Base-by-base conservation (phyloP, 495 filamentous ascomycete species). In the Penicillium subrubescens region DNA sequence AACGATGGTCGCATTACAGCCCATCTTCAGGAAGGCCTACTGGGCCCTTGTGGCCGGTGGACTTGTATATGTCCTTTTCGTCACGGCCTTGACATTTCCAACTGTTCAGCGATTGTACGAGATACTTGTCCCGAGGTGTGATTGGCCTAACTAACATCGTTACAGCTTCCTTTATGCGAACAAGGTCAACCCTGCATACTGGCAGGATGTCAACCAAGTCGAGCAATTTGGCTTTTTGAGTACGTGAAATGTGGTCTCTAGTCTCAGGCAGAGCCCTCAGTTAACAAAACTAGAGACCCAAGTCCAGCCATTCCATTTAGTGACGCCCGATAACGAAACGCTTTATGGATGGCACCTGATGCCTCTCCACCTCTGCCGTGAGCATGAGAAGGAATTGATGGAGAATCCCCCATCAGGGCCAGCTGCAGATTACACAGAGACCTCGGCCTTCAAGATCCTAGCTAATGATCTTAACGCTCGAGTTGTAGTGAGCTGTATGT, bases 171-270 rank as follows among this genome's bases (percentile, higher is more conserved):
- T 97, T 17, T 97, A 96, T 75, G 87, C 86, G 15, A 88, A 96
- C 72, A 88, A 88, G 46, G 59, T 94, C 61, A 86, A 92, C 64
- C 88, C 89, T 0, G 73, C 83, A 14, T 84, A 84, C 67, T 92
- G 87, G 86, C 79, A 89, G 57, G 83, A 95, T 71, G 60, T 91
- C 39, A 87, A 92, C 64, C 77, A 85, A 33, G 88, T 91, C 0
- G 90, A 95, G 67, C 78, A 86, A 41, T 96, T 92, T 80, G 93
- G 93, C 0, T 97, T 95, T 71, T 81, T 91, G 50, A 92, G 91
- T 94, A 74, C 64, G 87, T 76, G 55, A 3, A 27, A 27, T 27
- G 25, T 2, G 25, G 25, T 1, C 35, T 19, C 6, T 21, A 3
- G 15, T 8, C 6, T 37, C 17, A 37, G 21, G 0, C 34, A 23